These are phyloP conservation scores for Linnemannia exigua DNA, from an alignment of 192 early-diverging fungal genomes.

Conservation along the genomic window DNA sequence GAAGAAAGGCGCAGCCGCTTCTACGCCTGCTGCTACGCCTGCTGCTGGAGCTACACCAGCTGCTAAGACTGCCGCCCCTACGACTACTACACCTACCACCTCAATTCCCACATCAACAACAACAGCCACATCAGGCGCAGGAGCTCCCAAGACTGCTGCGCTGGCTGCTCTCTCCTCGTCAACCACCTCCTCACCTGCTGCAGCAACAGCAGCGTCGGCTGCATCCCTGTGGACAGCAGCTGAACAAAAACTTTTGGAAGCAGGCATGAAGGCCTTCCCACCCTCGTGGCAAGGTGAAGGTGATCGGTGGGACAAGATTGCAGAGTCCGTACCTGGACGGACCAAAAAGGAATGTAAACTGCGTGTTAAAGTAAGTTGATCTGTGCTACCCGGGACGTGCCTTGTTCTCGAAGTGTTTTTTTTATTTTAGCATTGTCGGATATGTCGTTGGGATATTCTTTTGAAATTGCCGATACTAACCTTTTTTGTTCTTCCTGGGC, in stretches of 20 bases:
- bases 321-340: slow-evolving; percentile 66
- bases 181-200: background rate
- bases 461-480: background rate
- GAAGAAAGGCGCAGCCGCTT: background rate
- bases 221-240: slow-evolving; percentile 65
- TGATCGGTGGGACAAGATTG: slow-evolving; percentile 79
- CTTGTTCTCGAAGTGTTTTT: slow-evolving; percentile 2
- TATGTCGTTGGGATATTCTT: too few species aligned
- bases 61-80: background rate
- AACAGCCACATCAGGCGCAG: slow-evolving; percentile 4
- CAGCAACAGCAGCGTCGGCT: slow-evolving; percentile 17
- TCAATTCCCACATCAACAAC: background rate
- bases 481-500: background rate
- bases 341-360: slow-evolving; percentile 76
- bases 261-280: slow-evolving; percentile 71
- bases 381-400: background rate
- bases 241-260: slow-evolving; percentile 69
- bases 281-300: slow-evolving; percentile 66
- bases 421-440: too few species aligned
- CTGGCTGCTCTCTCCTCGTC: slow-evolving; percentile 30
- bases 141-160: slow-evolving; percentile 22
- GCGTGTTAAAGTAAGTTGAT: slow-evolving; percentile 70
- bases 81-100: background rate
- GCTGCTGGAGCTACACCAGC: background rate
- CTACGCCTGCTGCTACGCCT: slow-evolving; percentile 3